These are phyloP conservation scores for Trametes elegans DNA, from an alignment of 768 basidiomycete genomes.

Conservation along the genomic window DNA sequence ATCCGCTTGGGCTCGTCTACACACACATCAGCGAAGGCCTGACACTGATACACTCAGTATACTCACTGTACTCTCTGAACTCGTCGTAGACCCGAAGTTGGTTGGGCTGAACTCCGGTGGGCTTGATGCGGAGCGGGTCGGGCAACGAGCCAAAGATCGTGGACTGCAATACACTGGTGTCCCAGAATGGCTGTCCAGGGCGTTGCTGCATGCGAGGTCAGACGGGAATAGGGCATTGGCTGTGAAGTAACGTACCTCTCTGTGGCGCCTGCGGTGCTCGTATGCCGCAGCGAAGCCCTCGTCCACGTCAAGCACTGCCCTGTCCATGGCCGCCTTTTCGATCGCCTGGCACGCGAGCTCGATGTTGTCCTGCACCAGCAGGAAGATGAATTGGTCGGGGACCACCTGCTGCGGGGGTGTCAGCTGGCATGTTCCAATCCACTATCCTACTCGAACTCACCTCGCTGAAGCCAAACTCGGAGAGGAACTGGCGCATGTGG, in stretches of 20 bases:
- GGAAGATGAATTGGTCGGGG: conserved; percentile 72
- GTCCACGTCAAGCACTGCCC: conserved; percentile 90
- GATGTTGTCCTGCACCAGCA: conserved; percentile 89
- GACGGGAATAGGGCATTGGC: not conserved
- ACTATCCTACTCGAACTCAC: conserved; percentile 37
- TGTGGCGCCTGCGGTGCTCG: conserved; percentile 79
- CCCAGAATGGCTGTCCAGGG: conserved; percentile 83
- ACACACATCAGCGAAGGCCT: conserved; percentile 34
- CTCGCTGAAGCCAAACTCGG: conserved; percentile 88
- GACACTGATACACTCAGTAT: not conserved
- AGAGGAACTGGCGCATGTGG: conserved; percentile 80
- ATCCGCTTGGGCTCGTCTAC: conserved; percentile 48
- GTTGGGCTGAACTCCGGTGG: conserved; percentile 74
- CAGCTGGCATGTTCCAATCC: not conserved
- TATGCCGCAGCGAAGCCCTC: conserved; percentile 83
- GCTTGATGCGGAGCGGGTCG: conserved; percentile 83
- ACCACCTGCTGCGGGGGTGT: conserved; percentile 54
- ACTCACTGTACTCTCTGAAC: conserved; percentile 55
- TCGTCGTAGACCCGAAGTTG: conserved; percentile 95
- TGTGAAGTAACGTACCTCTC: conserved; percentile 52
- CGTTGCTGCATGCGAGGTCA: conserved; percentile 46
- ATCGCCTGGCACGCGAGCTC: conserved; percentile 93
- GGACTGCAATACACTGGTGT: conserved; percentile 68
- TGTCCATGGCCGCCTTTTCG: conserved; percentile 97
- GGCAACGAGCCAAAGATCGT: conserved; percentile 75